Percentiles rank a stretch among this genome's conserved stretches.
Evolutionary conservation across 371 early-diverging fungal genomes (phyloP).

Genomic region (Mortierella sp.): DNA sequence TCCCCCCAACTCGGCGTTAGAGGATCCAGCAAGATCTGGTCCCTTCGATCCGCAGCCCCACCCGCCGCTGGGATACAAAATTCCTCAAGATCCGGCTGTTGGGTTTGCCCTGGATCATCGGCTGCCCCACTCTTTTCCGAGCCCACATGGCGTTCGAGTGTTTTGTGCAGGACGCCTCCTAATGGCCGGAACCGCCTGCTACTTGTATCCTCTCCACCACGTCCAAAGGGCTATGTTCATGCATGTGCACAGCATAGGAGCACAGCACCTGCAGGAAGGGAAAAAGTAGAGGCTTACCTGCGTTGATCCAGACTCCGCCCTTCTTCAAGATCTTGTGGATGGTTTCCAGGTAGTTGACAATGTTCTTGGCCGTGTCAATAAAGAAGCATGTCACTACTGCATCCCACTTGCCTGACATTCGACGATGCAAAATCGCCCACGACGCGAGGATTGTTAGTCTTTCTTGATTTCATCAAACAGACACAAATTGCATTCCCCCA

Average conservation of each 20-base stretch:
- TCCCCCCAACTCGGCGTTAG: not conserved
- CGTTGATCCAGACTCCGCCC: slow-evolving; percentile 95
- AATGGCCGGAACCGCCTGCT: no score
- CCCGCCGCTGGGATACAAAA: no score
- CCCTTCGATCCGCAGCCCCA: no score
- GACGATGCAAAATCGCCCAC: not conserved
- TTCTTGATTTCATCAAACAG: not conserved
- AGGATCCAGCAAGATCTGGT: not conserved
- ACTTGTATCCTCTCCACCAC: no score
- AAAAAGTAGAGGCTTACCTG: slow-evolving; percentile 62
- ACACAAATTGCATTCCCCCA: no score
- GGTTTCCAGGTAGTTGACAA: slow-evolving; percentile 85
- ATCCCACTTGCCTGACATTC: slow-evolving; percentile 78
- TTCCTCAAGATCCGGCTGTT: no score
- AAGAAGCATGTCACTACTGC: slow-evolving; percentile 95
- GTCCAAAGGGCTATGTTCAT: slow-evolving; percentile 4
- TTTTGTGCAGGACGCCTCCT: no score
- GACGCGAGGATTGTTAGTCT: not conserved
- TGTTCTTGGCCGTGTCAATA: slow-evolving; percentile 95
- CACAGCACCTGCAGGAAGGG: not conserved
- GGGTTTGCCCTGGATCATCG: no score
- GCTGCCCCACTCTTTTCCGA: no score
- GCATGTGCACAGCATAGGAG: not conserved
- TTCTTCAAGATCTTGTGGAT: slow-evolving; percentile 80
- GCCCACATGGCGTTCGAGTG: no score